Conservation (phyloP, 2,329 filamentous ascomycete genomes). For the Penicillium sclerotiorum region DNA sequence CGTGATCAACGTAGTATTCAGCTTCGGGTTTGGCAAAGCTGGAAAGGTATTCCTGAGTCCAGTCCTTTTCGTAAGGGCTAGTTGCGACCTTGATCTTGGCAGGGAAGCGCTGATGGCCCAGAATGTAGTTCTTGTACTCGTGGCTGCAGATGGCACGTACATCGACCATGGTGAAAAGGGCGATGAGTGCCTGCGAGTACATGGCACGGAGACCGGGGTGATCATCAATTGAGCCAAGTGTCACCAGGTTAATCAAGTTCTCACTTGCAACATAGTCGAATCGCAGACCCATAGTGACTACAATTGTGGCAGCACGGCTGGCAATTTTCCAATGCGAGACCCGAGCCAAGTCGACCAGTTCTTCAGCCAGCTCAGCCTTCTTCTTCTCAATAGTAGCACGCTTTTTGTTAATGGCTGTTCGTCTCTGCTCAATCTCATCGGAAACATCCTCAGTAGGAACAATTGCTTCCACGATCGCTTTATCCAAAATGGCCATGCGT, state of each 20-base stretch:
- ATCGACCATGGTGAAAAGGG: slow-evolving; percentile 81
- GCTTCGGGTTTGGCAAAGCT: slow-evolving; percentile 76
- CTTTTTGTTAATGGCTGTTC: slow-evolving; percentile 73
- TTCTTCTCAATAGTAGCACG: slow-evolving; percentile 77
- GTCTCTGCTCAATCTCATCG: slow-evolving; percentile 59
- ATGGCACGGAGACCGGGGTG: slow-evolving; percentile 83
- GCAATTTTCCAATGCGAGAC: slow-evolving; percentile 96
- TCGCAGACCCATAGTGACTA: slow-evolving; percentile 86
- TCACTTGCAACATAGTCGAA: slow-evolving; percentile 84
- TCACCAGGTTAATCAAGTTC: slow-evolving; percentile 80
- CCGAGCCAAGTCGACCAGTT: slow-evolving; percentile 75
- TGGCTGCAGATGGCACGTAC: slow-evolving; percentile 84
- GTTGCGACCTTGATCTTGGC: slow-evolving; percentile 77
- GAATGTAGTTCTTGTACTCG: slow-evolving; percentile 81
- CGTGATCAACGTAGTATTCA: slow-evolving; percentile 87
- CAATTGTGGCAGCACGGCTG: slow-evolving; percentile 83
- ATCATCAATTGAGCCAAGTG: slow-evolving; percentile 80
- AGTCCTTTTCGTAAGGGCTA: slow-evolving; percentile 71
- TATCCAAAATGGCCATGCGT: slow-evolving; percentile 79
- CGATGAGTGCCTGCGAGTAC: slow-evolving; percentile 78
- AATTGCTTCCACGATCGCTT: slow-evolving; percentile 70
- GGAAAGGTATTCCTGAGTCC: slow-evolving; percentile 76
- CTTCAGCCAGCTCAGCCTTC: slow-evolving; percentile 77
- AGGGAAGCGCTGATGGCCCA: slow-evolving; percentile 75
- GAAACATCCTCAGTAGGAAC: slow-evolving; percentile 68